These are phyloP conservation scores for Syncephalastrum monosporum DNA, from an alignment of 371 early-diverging fungal species.

Conservation along the genomic window DNA sequence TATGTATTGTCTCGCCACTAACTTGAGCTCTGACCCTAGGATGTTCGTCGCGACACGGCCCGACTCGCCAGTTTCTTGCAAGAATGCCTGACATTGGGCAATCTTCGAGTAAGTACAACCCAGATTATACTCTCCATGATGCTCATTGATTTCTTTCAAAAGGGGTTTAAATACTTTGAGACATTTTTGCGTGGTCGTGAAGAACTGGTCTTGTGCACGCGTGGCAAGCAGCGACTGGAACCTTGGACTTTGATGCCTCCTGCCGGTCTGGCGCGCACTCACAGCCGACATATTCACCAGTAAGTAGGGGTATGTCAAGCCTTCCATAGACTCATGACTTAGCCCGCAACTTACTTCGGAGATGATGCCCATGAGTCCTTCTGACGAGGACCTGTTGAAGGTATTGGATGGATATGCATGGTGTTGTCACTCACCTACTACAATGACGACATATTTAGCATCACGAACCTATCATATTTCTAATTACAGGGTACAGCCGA, in stretches of 20 bases:
- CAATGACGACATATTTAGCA: constrained; percentile 25
- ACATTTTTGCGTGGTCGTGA: constrained; percentile 73
- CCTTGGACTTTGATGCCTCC: constrained; percentile 15
- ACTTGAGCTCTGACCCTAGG: no score
- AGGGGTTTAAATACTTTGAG: constrained; percentile 80
- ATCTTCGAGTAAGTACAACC: constrained; percentile 14
- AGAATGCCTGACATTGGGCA: constrained; percentile 50
- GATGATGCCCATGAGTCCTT: no score
- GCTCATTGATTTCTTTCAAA: not conserved
- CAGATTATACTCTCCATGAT: not conserved
- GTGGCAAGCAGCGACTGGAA: not conserved
- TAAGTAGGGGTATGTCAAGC: no score
- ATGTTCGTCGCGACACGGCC: constrained; percentile 15
- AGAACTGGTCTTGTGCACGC: constrained; percentile 66
- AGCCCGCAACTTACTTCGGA: no score
- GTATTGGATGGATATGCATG: no score
- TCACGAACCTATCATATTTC: constrained; percentile 56
- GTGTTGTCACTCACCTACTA: no score
- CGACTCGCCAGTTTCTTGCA: constrained; percentile 54
- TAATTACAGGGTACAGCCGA: constrained; percentile 75
- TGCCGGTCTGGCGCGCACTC: not conserved
- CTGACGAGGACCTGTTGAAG: no score
- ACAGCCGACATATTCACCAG: no score
- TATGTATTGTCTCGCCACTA: no score
- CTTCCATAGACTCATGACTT: no score